Evolutionary conservation across 768 basidiomycete genomes (phyloP).

Genomic region (Tricholoma flavovirens): DNA sequence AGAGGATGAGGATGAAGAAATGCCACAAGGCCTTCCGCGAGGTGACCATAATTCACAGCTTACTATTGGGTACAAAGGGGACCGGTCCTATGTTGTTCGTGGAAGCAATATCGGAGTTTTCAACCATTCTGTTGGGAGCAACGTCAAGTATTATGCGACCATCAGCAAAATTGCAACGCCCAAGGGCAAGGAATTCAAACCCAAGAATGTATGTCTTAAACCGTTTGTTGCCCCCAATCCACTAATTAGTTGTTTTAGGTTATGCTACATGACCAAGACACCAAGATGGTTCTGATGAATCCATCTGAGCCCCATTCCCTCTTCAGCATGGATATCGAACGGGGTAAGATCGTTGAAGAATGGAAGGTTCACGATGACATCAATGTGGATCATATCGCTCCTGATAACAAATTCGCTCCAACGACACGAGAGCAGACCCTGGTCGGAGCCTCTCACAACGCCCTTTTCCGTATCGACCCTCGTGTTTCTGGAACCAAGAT

Average conservation of each 20-base stretch:
- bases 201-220: slow-evolving; percentile 60
- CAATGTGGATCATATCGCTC: slow-evolving; percentile 82
- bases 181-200: slow-evolving; percentile 80
- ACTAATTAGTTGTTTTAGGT: slow-evolving; percentile 44
- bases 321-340: slow-evolving; percentile 88
- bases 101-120: slow-evolving; percentile 92
- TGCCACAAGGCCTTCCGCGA: slow-evolving; percentile 32
- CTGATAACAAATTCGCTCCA: slow-evolving; percentile 91
- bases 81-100: slow-evolving; percentile 88
- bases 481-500: slow-evolving; percentile 89
- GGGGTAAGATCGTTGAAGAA: slow-evolving; percentile 95
- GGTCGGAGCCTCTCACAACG: slow-evolving; percentile 89
- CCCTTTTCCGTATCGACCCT: slow-evolving; percentile 96
- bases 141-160: slow-evolving; percentile 81
- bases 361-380: slow-evolving; percentile 96
- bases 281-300: slow-evolving; percentile 91
- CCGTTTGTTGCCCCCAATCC: not conserved
- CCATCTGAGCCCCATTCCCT: slow-evolving; percentile 74
- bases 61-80: slow-evolving; percentile 92
- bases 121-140: slow-evolving; percentile 59
- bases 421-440: slow-evolving; percentile 90
- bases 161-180: slow-evolving; percentile 78
- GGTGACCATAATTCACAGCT: slow-evolving; percentile 83
- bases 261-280: slow-evolving; percentile 96
- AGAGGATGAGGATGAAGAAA: slow-evolving; percentile 42